Percentiles rank a stretch among this genome's conserved stretches.
Evolutionary conservation across 192 early-diverging fungal genomes (phyloP).

Genomic region (Podila verticillata): DNA sequence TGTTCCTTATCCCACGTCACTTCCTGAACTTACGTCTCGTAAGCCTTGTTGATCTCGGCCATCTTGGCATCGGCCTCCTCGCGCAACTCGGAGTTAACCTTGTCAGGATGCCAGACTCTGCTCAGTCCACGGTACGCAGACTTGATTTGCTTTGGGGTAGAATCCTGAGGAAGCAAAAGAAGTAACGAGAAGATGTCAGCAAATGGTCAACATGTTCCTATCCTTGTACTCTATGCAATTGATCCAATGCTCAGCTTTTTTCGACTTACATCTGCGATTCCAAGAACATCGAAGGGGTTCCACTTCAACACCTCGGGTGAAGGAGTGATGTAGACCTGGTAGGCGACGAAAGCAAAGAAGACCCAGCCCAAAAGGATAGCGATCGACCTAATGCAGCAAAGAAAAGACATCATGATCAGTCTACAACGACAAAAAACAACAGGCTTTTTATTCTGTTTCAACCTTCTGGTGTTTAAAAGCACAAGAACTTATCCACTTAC

Average conservation of each 20-base stretch:
- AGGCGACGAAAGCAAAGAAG: constrained; percentile 69
- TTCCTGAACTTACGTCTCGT: constrained; percentile 77
- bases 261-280: constrained; percentile 69
- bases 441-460: constrained; percentile 35
- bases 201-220: constrained; percentile 20
- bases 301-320: constrained; percentile 75
- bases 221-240: constrained; percentile 46
- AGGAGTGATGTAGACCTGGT: constrained; percentile 71
- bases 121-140: constrained; percentile 60
- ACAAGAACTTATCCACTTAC: too few species aligned
- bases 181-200: constrained; percentile 21
- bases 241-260: neutral
- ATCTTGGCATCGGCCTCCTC: constrained; percentile 78
- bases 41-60: constrained; percentile 91
- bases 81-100: constrained; percentile 73
- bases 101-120: constrained; percentile 78
- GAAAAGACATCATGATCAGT: neutral
- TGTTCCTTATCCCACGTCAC: neutral
- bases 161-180: constrained; percentile 16
- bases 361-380: constrained; percentile 72
- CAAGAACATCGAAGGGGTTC: constrained; percentile 96
- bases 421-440: neutral
- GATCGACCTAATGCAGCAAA: constrained; percentile 38
- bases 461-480: neutral
- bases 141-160: constrained; percentile 55